These are phyloP conservation scores for Fusarium brevicatenulatum DNA, from an alignment of 2,329 filamentous ascomycete genomes.

Conservation along the genomic window DNA sequence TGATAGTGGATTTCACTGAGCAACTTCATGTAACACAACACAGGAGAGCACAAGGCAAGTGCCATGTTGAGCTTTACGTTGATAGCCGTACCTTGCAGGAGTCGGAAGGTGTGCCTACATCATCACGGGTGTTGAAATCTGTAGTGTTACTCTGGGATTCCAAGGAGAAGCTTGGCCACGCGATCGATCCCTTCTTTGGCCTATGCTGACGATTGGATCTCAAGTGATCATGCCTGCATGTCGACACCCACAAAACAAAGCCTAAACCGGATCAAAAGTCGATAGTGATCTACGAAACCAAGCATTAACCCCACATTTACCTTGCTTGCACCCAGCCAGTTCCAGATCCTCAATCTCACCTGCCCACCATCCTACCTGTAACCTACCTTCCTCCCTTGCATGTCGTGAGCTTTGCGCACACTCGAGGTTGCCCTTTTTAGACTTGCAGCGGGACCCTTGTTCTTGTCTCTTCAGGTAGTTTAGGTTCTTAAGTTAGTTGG, in stretches of 20 bases:
- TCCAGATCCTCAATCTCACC: slow-evolving; percentile 28
- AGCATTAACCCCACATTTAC: slow-evolving; percentile 30
- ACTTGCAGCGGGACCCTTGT: slow-evolving; percentile 21
- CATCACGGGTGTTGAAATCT: slow-evolving; percentile 9
- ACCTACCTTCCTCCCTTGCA: not conserved
- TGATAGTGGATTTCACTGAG: not conserved
- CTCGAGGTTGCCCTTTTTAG: slow-evolving; percentile 19
- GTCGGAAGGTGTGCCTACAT: not conserved
- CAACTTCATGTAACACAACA: not conserved
- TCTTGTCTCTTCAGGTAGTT: slow-evolving; percentile 1
- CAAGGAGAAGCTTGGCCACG: not conserved
- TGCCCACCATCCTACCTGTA: not conserved
- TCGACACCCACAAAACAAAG: slow-evolving; percentile 29
- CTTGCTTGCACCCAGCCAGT: slow-evolving; percentile 25
- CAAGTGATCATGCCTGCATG: slow-evolving; percentile 18
- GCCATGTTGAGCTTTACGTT: not conserved
- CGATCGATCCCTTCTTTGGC: slow-evolving; percentile 6
- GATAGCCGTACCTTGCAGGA: slow-evolving; percentile 2
- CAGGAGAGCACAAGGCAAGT: not conserved
- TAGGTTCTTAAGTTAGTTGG: not conserved
- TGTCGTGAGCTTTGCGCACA: slow-evolving; percentile 12
- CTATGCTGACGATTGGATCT: slow-evolving; percentile 9
- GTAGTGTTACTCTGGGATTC: not conserved
- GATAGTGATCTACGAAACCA: slow-evolving; percentile 32
- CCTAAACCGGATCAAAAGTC: not conserved